Evolutionary conservation across 805 yeast species (phyloP).

Genomic region (Yamadazyma paraphyllophila): DNA sequence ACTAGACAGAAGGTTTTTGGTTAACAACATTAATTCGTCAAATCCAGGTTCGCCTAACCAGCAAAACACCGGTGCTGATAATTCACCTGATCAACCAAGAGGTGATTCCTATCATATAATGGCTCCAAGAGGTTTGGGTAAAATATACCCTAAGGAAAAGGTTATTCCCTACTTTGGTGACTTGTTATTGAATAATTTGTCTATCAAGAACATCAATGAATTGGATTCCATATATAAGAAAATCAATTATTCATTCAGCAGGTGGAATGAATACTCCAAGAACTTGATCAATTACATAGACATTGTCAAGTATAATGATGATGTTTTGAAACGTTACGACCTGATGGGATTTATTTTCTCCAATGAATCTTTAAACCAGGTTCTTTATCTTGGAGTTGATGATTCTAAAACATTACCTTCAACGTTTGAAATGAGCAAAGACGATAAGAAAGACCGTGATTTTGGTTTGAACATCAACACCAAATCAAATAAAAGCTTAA

Average conservation of each 20-base stretch:
- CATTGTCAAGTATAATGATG: conserved; percentile 38
- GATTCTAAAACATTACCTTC: conserved; percentile 19
- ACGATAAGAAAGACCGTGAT: neutral
- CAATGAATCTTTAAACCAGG: conserved; percentile 43
- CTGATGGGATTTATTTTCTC: conserved; percentile 43
- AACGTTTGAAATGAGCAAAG: conserved; percentile 7
- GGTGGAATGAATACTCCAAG: conserved; percentile 76
- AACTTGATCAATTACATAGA: conserved; percentile 45
- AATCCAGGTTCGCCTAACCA: conserved; percentile 10
- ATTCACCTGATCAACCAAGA: neutral
- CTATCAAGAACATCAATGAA: conserved; percentile 42
- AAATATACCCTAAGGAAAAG: conserved; percentile 65
- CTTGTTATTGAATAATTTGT: conserved; percentile 50
- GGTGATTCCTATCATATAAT: conserved; percentile 62
- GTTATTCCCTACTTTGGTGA: conserved; percentile 94
- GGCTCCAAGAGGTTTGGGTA: conserved; percentile 87
- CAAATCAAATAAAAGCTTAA: conserved; percentile 19
- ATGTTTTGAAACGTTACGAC: conserved; percentile 38
- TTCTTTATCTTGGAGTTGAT: conserved; percentile 41
- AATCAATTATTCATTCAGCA: conserved; percentile 66
- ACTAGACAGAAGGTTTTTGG: conserved; percentile 69
- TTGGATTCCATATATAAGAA: conserved; percentile 66
- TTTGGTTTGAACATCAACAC: conserved; percentile 3
- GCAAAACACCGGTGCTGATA: conserved; percentile 1
- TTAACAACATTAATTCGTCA: conserved; percentile 19